Percentiles rank a stretch among this genome's conserved stretches.
Conservation (phyloP, 768 basidiomycete species). For the Brasilioporus rufonigricans region DNA sequence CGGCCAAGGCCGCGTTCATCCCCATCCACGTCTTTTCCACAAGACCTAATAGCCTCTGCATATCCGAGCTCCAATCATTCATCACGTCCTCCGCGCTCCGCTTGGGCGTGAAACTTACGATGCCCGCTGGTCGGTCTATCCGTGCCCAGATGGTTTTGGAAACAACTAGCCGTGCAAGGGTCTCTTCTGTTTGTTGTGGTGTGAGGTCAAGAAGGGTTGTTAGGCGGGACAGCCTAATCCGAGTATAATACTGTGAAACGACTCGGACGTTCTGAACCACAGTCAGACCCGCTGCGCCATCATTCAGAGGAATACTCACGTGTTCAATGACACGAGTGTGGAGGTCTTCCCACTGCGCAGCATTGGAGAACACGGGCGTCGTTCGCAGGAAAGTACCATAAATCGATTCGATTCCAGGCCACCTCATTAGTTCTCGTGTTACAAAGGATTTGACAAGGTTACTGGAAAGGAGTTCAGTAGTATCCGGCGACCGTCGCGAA, state of each 20-base stretch:
- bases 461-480: constrained; percentile 40
- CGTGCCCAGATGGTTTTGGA: constrained; percentile 92
- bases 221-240: constrained; percentile 81
- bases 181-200: constrained; percentile 79
- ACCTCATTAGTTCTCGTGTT: constrained; percentile 91
- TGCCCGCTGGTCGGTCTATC: constrained; percentile 86
- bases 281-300: neutral
- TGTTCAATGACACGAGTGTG: constrained; percentile 97
- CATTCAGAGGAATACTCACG: constrained; percentile 46
- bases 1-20: constrained; percentile 86
- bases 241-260: constrained; percentile 90
- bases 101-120: constrained; percentile 84
- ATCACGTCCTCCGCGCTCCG: constrained; percentile 87
- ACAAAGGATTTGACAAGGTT: constrained; percentile 93
- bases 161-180: constrained; percentile 85
- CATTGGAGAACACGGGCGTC: constrained; percentile 75
- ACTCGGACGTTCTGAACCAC: constrained; percentile 85
- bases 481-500: constrained; percentile 1
- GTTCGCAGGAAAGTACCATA: constrained; percentile 82
- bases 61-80: constrained; percentile 98
- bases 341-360: constrained; percentile 90
- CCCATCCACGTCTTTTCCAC: constrained; percentile 99
- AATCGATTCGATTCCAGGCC: constrained; percentile 88
- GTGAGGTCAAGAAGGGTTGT: constrained; percentile 86
- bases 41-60: constrained; percentile 85